These are phyloP conservation scores for Dactylellina drechsleri DNA, from an alignment of 2,329 filamentous ascomycete species.

Conservation along the genomic window DNA sequence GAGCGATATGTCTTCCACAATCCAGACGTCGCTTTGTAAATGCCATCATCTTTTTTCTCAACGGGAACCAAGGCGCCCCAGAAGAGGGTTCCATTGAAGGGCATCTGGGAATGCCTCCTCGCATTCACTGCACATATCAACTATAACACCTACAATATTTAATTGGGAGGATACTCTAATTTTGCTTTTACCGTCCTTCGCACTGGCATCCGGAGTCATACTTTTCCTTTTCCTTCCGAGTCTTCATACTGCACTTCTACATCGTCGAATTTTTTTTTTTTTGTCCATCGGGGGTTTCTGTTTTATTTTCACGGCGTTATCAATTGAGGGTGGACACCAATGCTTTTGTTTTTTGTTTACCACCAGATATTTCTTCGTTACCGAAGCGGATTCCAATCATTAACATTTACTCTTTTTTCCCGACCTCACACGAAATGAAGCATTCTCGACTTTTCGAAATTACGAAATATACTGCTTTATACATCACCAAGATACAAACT, in stretches of 20 bases:
- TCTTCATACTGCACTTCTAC: conserved; percentile 8
- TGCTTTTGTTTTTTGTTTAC: conserved; percentile 4
- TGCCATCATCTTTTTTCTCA: neutral
- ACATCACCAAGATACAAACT: neutral
- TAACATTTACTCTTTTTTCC: conserved; percentile 6
- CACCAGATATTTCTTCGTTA: neutral
- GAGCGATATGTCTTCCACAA: conserved; percentile 52
- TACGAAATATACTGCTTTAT: conserved; percentile 4
- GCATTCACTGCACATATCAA: conserved; percentile 50
- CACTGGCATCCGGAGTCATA: conserved; percentile 13
- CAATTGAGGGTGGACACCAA: conserved; percentile 16
- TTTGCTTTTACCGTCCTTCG: conserved; percentile 1
- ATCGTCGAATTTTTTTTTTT: conserved; percentile 3
- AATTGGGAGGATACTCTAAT: conserved; percentile 37
- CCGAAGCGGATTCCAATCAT: neutral
- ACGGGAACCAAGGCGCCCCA: neutral
- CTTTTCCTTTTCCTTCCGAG: neutral
- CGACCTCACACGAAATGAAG: neutral
- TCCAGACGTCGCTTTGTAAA: conserved; percentile 38
- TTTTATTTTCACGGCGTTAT: conserved; percentile 32
- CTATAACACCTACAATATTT: conserved; percentile 30
- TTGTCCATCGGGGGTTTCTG: neutral
- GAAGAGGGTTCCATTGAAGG: neutral
- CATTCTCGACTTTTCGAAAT: neutral
- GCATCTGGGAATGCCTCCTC: conserved; percentile 42